These are phyloP conservation scores for Talaromyces thailandensis DNA, from an alignment of 495 filamentous ascomycete genomes.

Conservation along the genomic window DNA sequence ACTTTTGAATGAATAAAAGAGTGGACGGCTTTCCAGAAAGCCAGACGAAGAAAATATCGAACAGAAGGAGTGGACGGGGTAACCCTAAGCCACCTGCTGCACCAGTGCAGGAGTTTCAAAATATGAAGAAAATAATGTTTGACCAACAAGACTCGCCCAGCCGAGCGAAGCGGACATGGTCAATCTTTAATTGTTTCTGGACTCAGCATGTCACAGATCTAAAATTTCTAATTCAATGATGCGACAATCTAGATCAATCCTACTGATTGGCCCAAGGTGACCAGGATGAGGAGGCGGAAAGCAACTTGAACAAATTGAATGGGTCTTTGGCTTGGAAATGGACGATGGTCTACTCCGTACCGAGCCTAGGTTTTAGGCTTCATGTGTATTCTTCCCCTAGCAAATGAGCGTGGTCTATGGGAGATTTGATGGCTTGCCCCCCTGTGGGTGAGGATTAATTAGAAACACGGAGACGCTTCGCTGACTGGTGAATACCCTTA, in stretches of 20 bases:
- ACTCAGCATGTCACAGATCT: neutral
- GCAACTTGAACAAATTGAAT: neutral
- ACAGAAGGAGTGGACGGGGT: conserved; percentile 9
- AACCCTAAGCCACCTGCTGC: neutral
- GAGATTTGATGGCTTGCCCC: neutral
- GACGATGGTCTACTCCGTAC: neutral
- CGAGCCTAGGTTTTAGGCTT: neutral
- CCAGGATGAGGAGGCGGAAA: neutral
- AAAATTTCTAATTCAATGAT: neutral
- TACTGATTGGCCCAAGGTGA: neutral
- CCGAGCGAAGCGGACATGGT: neutral
- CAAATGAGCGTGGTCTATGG: neutral
- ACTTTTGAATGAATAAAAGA: conserved; percentile 18
- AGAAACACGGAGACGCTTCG: neutral
- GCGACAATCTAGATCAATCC: neutral
- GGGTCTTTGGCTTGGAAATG: neutral
- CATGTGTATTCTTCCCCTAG: neutral
- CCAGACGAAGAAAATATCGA: conserved; percentile 16
- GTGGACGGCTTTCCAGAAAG: conserved; percentile 44
- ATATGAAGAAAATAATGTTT: neutral
- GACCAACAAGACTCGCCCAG: neutral
- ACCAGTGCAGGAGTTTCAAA: neutral
- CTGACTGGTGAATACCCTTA: neutral
- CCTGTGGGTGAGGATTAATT: neutral
- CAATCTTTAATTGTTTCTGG: neutral